A percentile compares a stretch with the other conserved stretches of the same genome.
phyloP scores from a whole-genome alignment of 345 rosid species.

The Dovyalis caffra region DNA sequence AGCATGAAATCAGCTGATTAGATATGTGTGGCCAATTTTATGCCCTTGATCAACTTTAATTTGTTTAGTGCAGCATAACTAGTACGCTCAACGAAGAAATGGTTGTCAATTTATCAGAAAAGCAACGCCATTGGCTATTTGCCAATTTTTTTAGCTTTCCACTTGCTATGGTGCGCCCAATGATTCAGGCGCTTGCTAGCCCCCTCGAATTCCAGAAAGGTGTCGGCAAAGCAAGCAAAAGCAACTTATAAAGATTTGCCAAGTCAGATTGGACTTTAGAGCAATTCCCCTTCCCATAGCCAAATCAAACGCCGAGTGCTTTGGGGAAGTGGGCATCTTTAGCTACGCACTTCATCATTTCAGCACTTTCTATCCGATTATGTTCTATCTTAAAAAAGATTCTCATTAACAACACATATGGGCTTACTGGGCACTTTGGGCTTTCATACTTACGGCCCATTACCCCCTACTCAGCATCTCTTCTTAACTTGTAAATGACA shows the following conservation, averaged over 20 bases:
- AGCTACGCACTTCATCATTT: no score
- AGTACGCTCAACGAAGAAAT: neutral
- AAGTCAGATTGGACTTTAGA: constrained; percentile 12
- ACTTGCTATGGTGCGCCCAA: no score
- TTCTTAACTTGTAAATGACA: neutral
- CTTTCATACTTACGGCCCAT: neutral
- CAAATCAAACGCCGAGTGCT: constrained; percentile 22
- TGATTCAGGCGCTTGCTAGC: no score
- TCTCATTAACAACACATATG: constrained; percentile 16
- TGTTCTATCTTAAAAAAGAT: constrained; percentile 34
- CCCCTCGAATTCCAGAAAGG: neutral
- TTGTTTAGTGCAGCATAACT: neutral
- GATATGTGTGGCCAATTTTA: neutral
- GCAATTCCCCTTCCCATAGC: constrained; percentile 20
- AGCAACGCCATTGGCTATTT: neutral
- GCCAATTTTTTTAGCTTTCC: no score
- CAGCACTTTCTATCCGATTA: no score
- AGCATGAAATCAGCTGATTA: neutral
- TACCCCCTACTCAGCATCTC: neutral
- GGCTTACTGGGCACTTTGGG: neutral
- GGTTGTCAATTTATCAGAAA: constrained; percentile 9
- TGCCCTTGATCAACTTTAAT: neutral
- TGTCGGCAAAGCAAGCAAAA: constrained; percentile 1
- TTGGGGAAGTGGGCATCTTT: no score
- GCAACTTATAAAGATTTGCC: constrained; percentile 28